Conservation (phyloP, 2,329 filamentous ascomycete species). For the Orbilia blumenaviensis region DNA sequence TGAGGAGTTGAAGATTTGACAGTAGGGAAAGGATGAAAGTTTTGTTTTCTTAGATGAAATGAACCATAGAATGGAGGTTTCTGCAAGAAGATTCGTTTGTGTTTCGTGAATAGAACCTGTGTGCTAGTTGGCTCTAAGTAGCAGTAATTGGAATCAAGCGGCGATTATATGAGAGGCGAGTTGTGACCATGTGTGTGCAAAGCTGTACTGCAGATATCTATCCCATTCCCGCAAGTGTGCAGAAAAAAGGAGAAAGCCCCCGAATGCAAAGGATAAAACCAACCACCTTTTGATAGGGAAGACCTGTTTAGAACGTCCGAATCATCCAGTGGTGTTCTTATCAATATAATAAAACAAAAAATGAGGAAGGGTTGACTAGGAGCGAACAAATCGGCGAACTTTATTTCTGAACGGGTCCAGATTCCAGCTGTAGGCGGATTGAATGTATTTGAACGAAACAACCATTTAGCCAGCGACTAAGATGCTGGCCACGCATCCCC, state of each 20-base stretch:
- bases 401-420: neutral
- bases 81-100: constrained; percentile 47
- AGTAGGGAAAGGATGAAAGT: neutral
- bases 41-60: constrained; percentile 21
- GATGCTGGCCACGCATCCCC: no score
- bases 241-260: constrained; percentile 4
- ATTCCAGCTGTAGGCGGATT: neutral
- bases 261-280: neutral
- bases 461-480: no score
- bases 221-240: constrained; percentile 32
- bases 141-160: constrained; percentile 10
- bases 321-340: neutral
- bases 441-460: neutral
- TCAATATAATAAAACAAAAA: no score
- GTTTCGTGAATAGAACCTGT: constrained; percentile 29
- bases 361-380: neutral
- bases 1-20: constrained; percentile 7
- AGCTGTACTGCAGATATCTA: constrained; percentile 48
- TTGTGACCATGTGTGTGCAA: constrained; percentile 42
- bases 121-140: constrained; percentile 13
- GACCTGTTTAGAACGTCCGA: neutral
- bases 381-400: neutral
- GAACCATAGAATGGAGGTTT: neutral
- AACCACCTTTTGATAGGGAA: neutral
- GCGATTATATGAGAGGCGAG: constrained; percentile 19